Evolutionary conservation across 2,329 filamentous ascomycete species (phyloP), one percentile per base, ranked within the genome.

Genomic region (Penicillium sp.): DNA sequence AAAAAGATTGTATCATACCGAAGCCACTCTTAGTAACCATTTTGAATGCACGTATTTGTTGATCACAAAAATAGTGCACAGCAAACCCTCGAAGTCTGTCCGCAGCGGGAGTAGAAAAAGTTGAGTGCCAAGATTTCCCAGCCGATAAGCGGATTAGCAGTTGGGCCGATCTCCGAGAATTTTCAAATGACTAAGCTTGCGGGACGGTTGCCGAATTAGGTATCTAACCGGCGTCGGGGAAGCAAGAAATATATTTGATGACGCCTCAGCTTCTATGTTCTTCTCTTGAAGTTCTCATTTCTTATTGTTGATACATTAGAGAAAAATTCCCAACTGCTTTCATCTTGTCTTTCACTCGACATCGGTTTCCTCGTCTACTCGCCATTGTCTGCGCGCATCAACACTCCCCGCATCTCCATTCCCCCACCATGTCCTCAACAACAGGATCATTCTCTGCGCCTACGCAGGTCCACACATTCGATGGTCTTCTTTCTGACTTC

Each of bases 401-500:
- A 39, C 13, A 29, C 8, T 21, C 44, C 52, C 52, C 43, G 44
- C 54, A 49, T 51, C 45, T 51, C 51, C 43, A 52, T 48, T 50
- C 46, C 53, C 58, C 49, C 56, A 49, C 55, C 53, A 70, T 70
- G 67, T 54, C 67, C 38, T 44, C 59, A 29, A 50, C 62, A 35
- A 59, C 61, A 49, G 59, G 61, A 48, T 64, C 66, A 2, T 74
- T 72, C 57, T 70, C 70, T 48, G 71, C 67, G 24, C 64, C 69
- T 42, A 53, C 68, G 26, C 64, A 72, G 55, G 53, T 66, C 29
- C 60, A 66, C 51, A 61, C 63, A 26, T 72, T 73, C 43, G 66
- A 73, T 55, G 71, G 69, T 8, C 49, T 75, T 3, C 66, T 74
- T n/a, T 73, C 73, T 45, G 72, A 75, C 54, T 75, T 75, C 57